Evolutionary conservation across 192 early-diverging fungal genomes (phyloP).

Genomic region (Gigaspora rosea): DNA sequence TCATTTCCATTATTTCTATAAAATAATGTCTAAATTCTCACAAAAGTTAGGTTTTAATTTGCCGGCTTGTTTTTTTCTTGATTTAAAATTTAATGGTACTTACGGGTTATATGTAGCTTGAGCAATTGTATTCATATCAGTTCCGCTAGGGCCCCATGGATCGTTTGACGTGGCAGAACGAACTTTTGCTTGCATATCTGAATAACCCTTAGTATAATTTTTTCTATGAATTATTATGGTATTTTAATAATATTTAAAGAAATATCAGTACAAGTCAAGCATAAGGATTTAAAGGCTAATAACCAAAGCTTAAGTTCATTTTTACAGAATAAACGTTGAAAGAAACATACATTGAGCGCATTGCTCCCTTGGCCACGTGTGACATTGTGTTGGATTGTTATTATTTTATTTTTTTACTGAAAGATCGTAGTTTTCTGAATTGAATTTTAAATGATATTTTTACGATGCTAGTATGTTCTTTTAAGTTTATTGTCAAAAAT

Average conservation of each 20-base stretch:
- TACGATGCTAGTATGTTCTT: no score
- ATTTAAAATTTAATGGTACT: slow-evolving; percentile 34
- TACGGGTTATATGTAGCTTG: slow-evolving; percentile 84
- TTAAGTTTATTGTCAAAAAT: no score
- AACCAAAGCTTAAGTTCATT: background rate
- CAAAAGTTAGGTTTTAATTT: background rate
- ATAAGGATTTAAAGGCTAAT: background rate
- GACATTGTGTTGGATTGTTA: background rate
- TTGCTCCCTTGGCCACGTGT: slow-evolving; percentile 18
- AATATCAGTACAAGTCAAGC: background rate
- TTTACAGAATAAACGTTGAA: background rate
- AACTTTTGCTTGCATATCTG: slow-evolving; percentile 92
- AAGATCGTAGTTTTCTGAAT: no score
- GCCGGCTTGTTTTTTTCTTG: background rate
- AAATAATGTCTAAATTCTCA: slow-evolving; percentile 69
- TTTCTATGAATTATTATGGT: slow-evolving; percentile 2
- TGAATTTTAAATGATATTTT: no score
- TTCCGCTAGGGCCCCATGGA: slow-evolving; percentile 72
- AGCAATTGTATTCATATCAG: slow-evolving; percentile 84
- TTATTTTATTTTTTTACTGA: background rate
- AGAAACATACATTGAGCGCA: slow-evolving; percentile 23
- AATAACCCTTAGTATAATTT: slow-evolving; percentile 82
- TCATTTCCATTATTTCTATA: slow-evolving; percentile 96
- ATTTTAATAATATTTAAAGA: background rate
- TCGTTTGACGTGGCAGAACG: slow-evolving; percentile 80